Base-by-base conservation (phyloP, 179 eudicot species). In the Monotropa hypopitys region DNA sequence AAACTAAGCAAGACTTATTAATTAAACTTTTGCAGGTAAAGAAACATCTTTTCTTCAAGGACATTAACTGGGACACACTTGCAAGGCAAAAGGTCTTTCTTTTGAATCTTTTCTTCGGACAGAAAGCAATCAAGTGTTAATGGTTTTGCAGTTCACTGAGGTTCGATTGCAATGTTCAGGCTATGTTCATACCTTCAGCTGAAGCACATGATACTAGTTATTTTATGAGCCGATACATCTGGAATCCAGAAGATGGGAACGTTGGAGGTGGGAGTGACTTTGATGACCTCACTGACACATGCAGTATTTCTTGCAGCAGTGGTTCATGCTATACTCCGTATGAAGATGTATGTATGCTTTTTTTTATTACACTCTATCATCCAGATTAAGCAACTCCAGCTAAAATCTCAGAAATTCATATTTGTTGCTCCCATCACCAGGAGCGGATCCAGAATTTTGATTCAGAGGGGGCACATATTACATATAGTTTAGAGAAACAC, bases 181-280 rank as follows among this genome's bases (percentile, higher is more conserved):
- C 97, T 3, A 88, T 88, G 89, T 96, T 96, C 86, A 88, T 96
- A 80, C 98, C 99, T 70, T 80, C 94, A 56, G 92, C 89, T 75
- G 90, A 90, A 72, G 89, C 89, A 77, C 93, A 76, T 54, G 99
- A 96, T 77, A 96, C 99, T 15, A 90, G 98, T 78, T 96, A 96
- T 84, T 96, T 96, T 81, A 91, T 87, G 94, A 96, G 98, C 85
- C 99, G 99, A 50, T 90, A 96, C 81, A 86, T 93, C 51, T 96
- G 99, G 99, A 96, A 89, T 84, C 90, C 95, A 30, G 96, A 93
- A 83, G 96, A 88, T 73, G 97, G 87, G 62, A 87, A 90, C 75
- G 88, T 89, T 42, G 83, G 78, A 78, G 99, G 97, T 77, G 88
- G 90, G 65, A 95, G 99, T 78, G 99, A 95, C 81, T 91, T 88